phyloP scores from a whole-genome alignment of 306 rosid species.

The Ceratonia siliqua region DNA sequence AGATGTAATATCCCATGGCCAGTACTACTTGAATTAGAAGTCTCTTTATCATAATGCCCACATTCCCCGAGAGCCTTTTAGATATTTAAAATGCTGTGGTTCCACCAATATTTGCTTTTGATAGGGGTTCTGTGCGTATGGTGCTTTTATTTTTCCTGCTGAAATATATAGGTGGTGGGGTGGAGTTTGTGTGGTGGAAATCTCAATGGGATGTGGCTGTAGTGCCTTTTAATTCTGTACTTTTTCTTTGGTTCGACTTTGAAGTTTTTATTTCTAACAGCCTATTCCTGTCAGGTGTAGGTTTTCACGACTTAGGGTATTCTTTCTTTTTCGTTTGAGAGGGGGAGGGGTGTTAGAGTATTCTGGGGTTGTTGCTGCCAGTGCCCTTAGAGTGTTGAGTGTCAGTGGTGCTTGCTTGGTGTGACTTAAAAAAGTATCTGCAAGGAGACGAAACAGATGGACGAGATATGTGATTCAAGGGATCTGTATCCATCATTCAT shows the following conservation, averaged over 20 bases:
- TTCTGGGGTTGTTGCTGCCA: constrained; percentile 25
- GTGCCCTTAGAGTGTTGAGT: constrained; percentile 34
- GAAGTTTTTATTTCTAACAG: neutral
- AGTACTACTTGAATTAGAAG: constrained; percentile 64
- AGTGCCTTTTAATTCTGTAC: constrained; percentile 15
- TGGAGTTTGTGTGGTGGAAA: constrained; percentile 1
- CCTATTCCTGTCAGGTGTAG: neutral
- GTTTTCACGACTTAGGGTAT: neutral
- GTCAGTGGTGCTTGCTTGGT: constrained; percentile 43
- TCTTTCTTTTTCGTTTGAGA: constrained; percentile 3
- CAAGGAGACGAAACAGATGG: constrained; percentile 55
- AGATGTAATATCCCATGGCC: constrained; percentile 80
- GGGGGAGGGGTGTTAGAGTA: neutral
- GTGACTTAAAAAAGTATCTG: constrained; percentile 41
- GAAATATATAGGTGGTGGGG: constrained; percentile 27
- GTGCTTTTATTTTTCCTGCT: neutral
- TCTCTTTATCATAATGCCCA: constrained; percentile 50
- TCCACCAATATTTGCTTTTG: constrained; percentile 27
- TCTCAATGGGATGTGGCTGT: neutral
- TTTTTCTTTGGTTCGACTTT: neutral
- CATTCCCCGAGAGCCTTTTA: constrained; percentile 42
- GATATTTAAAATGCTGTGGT: constrained; percentile 34
- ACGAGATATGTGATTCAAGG: constrained; percentile 51
- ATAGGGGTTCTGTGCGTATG: neutral
- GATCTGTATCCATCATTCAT: constrained; percentile 63